These are phyloP conservation scores for Colletotrichum sp. DNA, from an alignment of 2,329 filamentous ascomycete genomes.

Conservation along the genomic window DNA sequence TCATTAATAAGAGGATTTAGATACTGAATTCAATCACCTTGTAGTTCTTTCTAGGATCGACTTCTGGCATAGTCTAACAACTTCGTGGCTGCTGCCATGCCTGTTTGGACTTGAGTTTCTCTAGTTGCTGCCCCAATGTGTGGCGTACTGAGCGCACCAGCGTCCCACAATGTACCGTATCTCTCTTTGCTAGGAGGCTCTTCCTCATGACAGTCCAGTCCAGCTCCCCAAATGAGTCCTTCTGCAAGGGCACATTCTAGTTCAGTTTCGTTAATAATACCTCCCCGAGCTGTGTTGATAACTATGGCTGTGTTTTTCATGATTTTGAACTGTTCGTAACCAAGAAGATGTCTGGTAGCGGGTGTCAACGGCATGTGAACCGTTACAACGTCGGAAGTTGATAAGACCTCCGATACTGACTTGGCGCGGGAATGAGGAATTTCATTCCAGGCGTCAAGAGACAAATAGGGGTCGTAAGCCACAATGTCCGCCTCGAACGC, in stretches of 20 bases:
- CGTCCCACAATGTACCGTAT: slow-evolving; percentile 37
- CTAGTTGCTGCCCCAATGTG: slow-evolving; percentile 51
- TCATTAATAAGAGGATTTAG: background rate
- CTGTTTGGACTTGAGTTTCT: slow-evolving; percentile 33
- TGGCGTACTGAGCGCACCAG: slow-evolving; percentile 45
- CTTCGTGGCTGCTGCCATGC: slow-evolving; percentile 27
- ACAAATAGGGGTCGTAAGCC: slow-evolving; percentile 40
- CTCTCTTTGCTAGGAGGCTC: slow-evolving; percentile 40
- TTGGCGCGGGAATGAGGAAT: slow-evolving; percentile 33
- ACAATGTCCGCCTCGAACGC: slow-evolving; percentile 38
- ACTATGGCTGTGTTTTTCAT: slow-evolving; percentile 45
- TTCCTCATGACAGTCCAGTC: slow-evolving; percentile 42
- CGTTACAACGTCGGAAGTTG: slow-evolving; percentile 36
- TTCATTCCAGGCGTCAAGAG: slow-evolving; percentile 34
- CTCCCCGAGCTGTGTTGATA: slow-evolving; percentile 44
- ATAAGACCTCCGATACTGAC: slow-evolving; percentile 35
- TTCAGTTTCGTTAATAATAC: slow-evolving; percentile 42
- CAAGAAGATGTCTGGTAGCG: slow-evolving; percentile 35
- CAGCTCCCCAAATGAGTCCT: slow-evolving; percentile 41
- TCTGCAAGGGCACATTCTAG: slow-evolving; percentile 34
- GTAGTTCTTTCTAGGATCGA: background rate
- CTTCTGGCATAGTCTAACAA: slow-evolving; percentile 24
- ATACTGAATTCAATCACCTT: background rate
- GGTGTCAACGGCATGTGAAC: slow-evolving; percentile 41
- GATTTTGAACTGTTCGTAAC: slow-evolving; percentile 29